Base-by-base conservation (phyloP, 1,284 basidiomycete genomes). In the Meripilus lineatus region DNA sequence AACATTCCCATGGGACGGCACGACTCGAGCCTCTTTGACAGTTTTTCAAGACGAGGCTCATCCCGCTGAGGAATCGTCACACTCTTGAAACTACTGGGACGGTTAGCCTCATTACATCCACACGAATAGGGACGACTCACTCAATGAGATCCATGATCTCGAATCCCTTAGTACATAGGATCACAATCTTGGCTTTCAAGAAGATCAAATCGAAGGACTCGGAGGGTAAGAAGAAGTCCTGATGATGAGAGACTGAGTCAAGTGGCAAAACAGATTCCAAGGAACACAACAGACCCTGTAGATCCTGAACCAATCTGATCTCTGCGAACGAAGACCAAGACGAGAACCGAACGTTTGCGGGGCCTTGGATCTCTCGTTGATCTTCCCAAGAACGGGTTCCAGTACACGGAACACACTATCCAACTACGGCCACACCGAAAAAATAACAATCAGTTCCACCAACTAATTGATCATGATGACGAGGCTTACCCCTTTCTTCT, bases 101-200 rank as follows among this genome's bases (percentile, higher is more conserved):
- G 14, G 18, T 22, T 7, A 36, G 28, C 28, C 8, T 10, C 28
- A n/a, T 8, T 8, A 28, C 18, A 32, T 18, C 11, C 8, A 8
- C 14, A 42, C 18, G 14, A 7, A 23, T 5, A 17, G 10, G 10
- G 8, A 32, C 3, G n/a, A 72, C 87, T 32, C 62, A 92, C 91
- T 91, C 84, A 2, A 80, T 79, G 25, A 98, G 72, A 61, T 96
- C 89, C 89, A 97, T 96, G 56, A 97, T 95, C 67, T 95, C 91
- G 57, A 97, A 95, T n/a, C 91, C 93, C 58, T 89, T 93, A 2
- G 87, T 79, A 54, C 93, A 94, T 24, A 95, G 77, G 46, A 99
- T 88, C 4, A 91, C 92, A 47, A 99, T 84, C 66, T 86, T 90
- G 22, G 88, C 84, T 61, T 91, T 91, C 48, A 96, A 72, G 71